Conservation (phyloP, 1,139 yeast species). For the Yamadazyma aaseri region DNA sequence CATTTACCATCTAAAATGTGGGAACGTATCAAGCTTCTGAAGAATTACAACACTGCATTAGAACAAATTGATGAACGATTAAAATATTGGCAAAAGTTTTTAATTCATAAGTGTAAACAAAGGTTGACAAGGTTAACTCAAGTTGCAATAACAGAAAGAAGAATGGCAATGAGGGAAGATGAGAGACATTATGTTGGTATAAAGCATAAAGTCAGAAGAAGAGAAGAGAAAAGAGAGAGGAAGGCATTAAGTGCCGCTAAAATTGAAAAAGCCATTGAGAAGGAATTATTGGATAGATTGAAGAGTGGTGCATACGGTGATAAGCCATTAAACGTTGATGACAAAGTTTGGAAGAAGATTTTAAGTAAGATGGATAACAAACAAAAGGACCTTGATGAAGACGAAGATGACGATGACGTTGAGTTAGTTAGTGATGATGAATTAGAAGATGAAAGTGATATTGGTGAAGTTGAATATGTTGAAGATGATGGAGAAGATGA, state of each 20-base stretch:
- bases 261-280: constrained; percentile 94
- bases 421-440: constrained; percentile 60
- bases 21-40: constrained; percentile 89
- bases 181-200: constrained; percentile 92
- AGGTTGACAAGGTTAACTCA: constrained; percentile 91
- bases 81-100: constrained; percentile 89
- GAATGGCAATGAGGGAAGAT: constrained; percentile 85
- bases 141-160: constrained; percentile 93
- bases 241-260: constrained; percentile 96
- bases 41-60: constrained; percentile 84
- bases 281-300: constrained; percentile 87
- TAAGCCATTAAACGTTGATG: constrained; percentile 94
- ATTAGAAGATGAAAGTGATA: constrained; percentile 71
- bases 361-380: constrained; percentile 68
- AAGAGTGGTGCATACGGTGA: constrained; percentile 99
- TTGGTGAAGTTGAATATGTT: constrained; percentile 80
- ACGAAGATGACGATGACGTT: constrained; percentile 61
- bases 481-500: constrained; percentile 88
- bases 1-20: constrained; percentile 91
- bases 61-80: constrained; percentile 84
- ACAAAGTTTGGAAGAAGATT: constrained; percentile 91
- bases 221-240: constrained; percentile 92
- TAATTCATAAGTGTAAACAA: constrained; percentile 92
- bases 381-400: constrained; percentile 61
- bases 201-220: constrained; percentile 89